Conservation (phyloP, 176 grass and related monocot species). For the Microstegium vimineum region DNA sequence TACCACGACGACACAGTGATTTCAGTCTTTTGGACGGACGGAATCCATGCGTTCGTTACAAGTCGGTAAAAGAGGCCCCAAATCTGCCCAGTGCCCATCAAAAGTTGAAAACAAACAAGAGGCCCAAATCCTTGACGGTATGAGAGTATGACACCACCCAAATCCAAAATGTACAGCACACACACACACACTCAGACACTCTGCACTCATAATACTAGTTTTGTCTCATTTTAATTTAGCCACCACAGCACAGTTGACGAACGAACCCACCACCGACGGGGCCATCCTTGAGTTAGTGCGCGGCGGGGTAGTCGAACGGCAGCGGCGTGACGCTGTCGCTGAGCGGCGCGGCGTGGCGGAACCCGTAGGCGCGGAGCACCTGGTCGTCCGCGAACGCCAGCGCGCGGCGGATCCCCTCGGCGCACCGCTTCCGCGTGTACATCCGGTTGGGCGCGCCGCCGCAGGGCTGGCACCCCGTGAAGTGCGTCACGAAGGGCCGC, state of each 20-base stretch:
- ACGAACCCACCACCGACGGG: not conserved
- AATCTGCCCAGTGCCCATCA: not conserved
- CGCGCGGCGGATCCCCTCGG: slow-evolving; percentile 64
- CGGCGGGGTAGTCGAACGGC: slow-evolving; percentile 58
- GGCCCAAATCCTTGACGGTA: not conserved
- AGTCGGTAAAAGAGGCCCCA: not conserved
- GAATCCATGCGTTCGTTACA: not conserved
- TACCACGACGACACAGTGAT: no score
- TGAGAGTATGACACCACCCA: not conserved
- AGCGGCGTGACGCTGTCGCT: slow-evolving; percentile 46
- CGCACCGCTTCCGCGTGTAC: slow-evolving; percentile 54
- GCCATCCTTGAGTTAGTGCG: not conserved
- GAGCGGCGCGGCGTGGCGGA: slow-evolving; percentile 43
- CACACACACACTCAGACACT: not conserved
- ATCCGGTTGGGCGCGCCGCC: slow-evolving; percentile 48
- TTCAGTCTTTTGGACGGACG: not conserved
- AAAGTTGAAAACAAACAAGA: no score
- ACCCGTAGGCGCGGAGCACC: slow-evolving; percentile 71
- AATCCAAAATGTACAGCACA: not conserved
- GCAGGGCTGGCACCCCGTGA: slow-evolving; percentile 77
- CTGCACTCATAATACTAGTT: not conserved
- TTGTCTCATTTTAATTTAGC: not conserved
- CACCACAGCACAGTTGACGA: not conserved
- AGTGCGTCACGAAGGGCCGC: slow-evolving; percentile 70
- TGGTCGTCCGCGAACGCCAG: slow-evolving; percentile 84